Evolutionary conservation across 2,329 filamentous ascomycete species (phyloP).

Genomic region (Colletotrichum gloeosporioides): DNA sequence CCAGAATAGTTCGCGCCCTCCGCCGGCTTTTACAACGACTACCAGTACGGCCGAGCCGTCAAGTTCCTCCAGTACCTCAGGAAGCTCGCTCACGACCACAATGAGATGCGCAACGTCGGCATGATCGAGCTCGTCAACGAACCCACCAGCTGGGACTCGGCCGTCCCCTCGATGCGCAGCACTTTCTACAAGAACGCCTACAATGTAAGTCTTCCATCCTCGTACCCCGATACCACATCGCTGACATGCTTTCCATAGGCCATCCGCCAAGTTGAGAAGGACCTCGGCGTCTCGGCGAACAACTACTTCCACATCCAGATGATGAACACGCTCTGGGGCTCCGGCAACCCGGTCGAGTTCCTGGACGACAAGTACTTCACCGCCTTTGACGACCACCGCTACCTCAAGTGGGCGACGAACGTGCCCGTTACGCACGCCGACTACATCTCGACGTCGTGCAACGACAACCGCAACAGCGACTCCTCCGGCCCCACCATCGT

Average conservation of each 20-base stretch:
- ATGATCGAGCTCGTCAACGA: slow-evolving; percentile 67
- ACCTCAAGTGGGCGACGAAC: slow-evolving; percentile 55
- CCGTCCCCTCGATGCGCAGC: slow-evolving; percentile 36
- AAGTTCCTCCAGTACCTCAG: slow-evolving; percentile 63
- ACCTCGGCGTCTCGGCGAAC: slow-evolving; percentile 43
- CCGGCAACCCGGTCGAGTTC: slow-evolving; percentile 55
- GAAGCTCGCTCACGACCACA: slow-evolving; percentile 52
- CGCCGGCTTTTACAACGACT: slow-evolving; percentile 60
- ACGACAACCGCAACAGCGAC: slow-evolving; percentile 45
- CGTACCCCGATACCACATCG: neutral
- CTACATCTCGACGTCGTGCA: slow-evolving; percentile 59
- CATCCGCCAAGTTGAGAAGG: slow-evolving; percentile 54
- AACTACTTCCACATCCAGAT: slow-evolving; percentile 57
- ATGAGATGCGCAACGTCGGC: slow-evolving; percentile 58
- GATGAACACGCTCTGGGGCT: slow-evolving; percentile 58
- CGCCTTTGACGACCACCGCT: slow-evolving; percentile 65
- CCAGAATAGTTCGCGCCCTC: slow-evolving; percentile 19
- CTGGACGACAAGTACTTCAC: slow-evolving; percentile 48
- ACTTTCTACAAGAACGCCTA: slow-evolving; percentile 54
- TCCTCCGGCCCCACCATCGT: slow-evolving; percentile 51
- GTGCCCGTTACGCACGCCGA: slow-evolving; percentile 48
- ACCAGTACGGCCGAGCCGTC: slow-evolving; percentile 60
- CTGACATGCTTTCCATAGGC: slow-evolving; percentile 25
- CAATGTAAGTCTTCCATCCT: neutral
- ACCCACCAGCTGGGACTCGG: slow-evolving; percentile 45